A percentile compares a stretch with the other conserved stretches of the same genome.
phyloP scores from a whole-genome alignment of 345 rosid species.

The Salix dunnii region DNA sequence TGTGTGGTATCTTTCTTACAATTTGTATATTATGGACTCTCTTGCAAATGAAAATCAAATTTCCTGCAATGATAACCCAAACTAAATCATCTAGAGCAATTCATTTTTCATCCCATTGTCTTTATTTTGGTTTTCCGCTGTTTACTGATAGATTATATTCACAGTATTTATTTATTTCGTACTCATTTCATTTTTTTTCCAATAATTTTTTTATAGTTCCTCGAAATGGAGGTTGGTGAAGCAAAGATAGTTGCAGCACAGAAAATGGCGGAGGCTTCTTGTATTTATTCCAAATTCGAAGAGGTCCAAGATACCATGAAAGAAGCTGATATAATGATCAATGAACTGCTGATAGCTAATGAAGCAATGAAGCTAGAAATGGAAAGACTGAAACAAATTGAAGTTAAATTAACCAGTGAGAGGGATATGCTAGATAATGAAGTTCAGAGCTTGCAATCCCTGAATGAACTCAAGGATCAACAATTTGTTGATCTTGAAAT shows the following conservation, averaged over 20 bases:
- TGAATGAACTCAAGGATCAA: constrained; percentile 42
- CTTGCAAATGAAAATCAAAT: background rate
- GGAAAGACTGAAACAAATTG: constrained; percentile 45
- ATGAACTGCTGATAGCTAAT: constrained; percentile 70
- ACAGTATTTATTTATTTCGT: background rate
- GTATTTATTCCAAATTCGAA: constrained; percentile 69
- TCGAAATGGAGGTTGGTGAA: constrained; percentile 71
- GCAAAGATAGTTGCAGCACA: constrained; percentile 60
- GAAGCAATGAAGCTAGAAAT: constrained; percentile 69
- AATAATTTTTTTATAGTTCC: constrained; percentile 41
- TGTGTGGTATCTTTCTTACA: background rate
- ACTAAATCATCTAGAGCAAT: background rate
- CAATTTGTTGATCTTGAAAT: constrained; percentile 56
- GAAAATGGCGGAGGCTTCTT: constrained; percentile 61
- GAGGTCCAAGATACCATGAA: constrained; percentile 81
- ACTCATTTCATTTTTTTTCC: background rate
- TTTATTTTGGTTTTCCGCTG: background rate
- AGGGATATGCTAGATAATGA: constrained; percentile 46
- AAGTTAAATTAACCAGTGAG: constrained; percentile 45
- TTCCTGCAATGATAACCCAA: background rate
- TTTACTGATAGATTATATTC: background rate
- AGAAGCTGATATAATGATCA: constrained; percentile 85
- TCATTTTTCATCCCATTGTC: background rate
- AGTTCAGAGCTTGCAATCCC: constrained; percentile 57
- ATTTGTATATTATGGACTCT: background rate